Conservation (phyloP, 495 filamentous ascomycete species). For the Penicillium fimorum region DNA sequence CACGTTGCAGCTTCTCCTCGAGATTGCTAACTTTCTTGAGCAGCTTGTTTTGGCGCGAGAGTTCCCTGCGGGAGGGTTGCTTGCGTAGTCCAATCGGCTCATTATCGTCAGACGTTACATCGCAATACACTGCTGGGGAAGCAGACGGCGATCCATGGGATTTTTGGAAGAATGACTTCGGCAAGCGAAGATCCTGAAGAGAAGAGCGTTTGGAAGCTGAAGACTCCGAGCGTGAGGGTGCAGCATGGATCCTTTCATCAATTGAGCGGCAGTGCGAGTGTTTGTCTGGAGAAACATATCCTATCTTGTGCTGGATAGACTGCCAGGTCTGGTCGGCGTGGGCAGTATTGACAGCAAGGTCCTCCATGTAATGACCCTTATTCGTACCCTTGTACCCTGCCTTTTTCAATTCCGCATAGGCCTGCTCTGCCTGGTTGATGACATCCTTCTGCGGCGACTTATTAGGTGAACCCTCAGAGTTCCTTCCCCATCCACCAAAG, state of each 20-base stretch:
- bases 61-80: slow-evolving; percentile 58
- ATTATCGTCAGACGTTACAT: slow-evolving; percentile 30
- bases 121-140: slow-evolving; percentile 11
- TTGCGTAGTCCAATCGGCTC: slow-evolving; percentile 41
- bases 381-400: slow-evolving; percentile 52
- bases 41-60: slow-evolving; percentile 60
- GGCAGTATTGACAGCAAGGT: slow-evolving; percentile 20
- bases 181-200: slow-evolving; percentile 41
- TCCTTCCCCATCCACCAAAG: slow-evolving; percentile 45
- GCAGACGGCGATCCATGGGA: slow-evolving; percentile 13
- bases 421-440: slow-evolving; percentile 50
- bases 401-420: slow-evolving; percentile 62
- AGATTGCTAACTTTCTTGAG: slow-evolving; percentile 65
- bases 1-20: slow-evolving; percentile 58
- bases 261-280: not conserved
- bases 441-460: slow-evolving; percentile 37
- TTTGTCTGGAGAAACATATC: slow-evolving; percentile 18
- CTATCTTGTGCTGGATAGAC: slow-evolving; percentile 39
- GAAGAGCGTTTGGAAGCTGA: slow-evolving; percentile 36
- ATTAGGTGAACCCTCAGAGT: slow-evolving; percentile 24
- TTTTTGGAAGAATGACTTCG: slow-evolving; percentile 33
- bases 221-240: slow-evolving; percentile 21
- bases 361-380: slow-evolving; percentile 38
- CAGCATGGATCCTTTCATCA: not conserved
- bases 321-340: slow-evolving; percentile 42